These are phyloP conservation scores for Vitis hybrid DNA, from an alignment of 177 flowering plant genomes.

Conservation along the genomic window DNA sequence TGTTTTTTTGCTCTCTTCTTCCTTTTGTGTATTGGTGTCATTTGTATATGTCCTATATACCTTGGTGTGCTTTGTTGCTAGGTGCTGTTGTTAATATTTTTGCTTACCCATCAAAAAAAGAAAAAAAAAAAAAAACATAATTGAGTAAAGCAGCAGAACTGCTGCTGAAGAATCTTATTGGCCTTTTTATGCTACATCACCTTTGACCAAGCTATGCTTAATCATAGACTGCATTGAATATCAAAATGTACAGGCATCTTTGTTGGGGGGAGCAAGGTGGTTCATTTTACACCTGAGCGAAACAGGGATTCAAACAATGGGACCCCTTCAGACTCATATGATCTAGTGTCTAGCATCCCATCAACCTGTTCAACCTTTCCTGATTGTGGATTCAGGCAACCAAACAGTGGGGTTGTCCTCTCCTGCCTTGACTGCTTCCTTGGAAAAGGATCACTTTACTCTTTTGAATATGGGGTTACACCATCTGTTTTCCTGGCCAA, in stretches of 20 bases:
- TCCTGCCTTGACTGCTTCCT: constrained; percentile 95
- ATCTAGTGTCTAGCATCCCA: constrained; percentile 27
- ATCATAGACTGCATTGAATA: neutral
- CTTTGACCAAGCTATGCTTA: neutral
- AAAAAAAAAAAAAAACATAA: too few relatives aligned
- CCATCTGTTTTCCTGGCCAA: constrained; percentile 71
- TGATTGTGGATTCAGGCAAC: constrained; percentile 83
- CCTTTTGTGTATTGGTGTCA: too few relatives aligned
- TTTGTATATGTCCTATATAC: too few relatives aligned
- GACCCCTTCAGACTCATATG: constrained; percentile 32
- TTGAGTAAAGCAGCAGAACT: too few relatives aligned
- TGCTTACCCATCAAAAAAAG: too few relatives aligned
- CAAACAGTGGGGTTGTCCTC: constrained; percentile 75
- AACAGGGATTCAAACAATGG: constrained; percentile 28
- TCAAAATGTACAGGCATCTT: constrained; percentile 58
- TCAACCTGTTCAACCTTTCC: constrained; percentile 67
- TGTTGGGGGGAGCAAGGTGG: constrained; percentile 89
- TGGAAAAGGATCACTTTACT: constrained; percentile 60
- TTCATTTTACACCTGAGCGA: constrained; percentile 78
- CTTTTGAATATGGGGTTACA: constrained; percentile 75
- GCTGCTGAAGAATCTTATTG: neutral
- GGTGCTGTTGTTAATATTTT: too few relatives aligned
- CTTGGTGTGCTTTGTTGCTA: too few relatives aligned
- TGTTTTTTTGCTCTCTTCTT: too few relatives aligned
- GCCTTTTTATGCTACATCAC: neutral